Evolutionary conservation across 805 yeast species (phyloP).

Genomic region (Yamadazyma endophytica): DNA sequence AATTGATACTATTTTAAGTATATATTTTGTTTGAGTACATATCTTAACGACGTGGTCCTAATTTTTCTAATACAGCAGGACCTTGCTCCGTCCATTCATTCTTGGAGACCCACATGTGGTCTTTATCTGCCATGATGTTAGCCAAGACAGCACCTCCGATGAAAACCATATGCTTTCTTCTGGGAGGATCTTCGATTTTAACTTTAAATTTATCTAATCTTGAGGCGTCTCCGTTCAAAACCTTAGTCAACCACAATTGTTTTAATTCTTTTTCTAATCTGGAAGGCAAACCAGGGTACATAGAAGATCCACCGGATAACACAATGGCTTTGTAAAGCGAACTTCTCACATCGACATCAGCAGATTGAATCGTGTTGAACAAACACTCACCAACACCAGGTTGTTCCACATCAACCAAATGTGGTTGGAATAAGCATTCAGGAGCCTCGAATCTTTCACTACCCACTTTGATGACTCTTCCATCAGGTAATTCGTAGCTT

Average conservation of each 20-base stretch:
- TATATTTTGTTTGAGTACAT: conserved; percentile 1
- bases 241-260: conserved; percentile 91
- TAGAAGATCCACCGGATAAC: conserved; percentile 94
- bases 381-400: conserved; percentile 94
- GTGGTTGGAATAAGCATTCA: conserved; percentile 95
- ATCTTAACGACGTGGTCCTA: conserved; percentile 71
- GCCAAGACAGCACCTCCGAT: conserved; percentile 98
- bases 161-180: conserved; percentile 98
- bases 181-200: conserved; percentile 96
- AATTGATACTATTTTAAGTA: background rate
- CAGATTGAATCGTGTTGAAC: conserved; percentile 89
- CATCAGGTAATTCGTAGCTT: conserved; percentile 92
- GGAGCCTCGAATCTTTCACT: conserved; percentile 96
- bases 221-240: conserved; percentile 80
- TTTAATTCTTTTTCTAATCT: conserved; percentile 93
- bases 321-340: conserved; percentile 89
- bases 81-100: conserved; percentile 99
- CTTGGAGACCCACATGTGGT: conserved; percentile 95
- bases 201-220: conserved; percentile 91
- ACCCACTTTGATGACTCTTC: conserved; percentile 89
- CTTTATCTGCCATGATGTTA: conserved; percentile 96
- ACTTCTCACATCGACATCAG: conserved; percentile 90
- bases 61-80: conserved; percentile 73
- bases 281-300: conserved; percentile 98
- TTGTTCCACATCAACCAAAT: conserved; percentile 90